Conservation (phyloP, 2,329 filamentous ascomycete species). For the Dothidotthia symphoricarpi region DNA sequence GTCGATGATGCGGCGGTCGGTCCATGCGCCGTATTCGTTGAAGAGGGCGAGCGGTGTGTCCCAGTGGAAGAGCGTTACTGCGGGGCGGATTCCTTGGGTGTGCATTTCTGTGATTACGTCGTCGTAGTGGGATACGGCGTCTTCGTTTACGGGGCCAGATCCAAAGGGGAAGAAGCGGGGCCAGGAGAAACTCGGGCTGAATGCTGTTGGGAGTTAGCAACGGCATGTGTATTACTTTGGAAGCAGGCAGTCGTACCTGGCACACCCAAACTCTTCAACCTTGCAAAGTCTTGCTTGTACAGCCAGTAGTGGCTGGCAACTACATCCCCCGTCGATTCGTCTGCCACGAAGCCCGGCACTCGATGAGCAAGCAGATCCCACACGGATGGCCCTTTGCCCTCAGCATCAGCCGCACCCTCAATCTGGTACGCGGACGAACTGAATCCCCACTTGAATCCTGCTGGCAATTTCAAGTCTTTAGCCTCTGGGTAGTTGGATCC, state of each 20-base stretch:
- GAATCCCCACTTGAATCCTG: conserved; percentile 46
- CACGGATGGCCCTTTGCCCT: conserved; percentile 46
- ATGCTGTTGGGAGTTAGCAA: conserved; percentile 13
- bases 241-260: conserved; percentile 11
- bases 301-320: conserved; percentile 45
- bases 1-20: conserved; percentile 41
- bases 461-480: conserved; percentile 41
- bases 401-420: conserved; percentile 46
- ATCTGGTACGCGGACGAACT: conserved; percentile 45
- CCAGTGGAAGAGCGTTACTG: conserved; percentile 46
- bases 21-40: conserved; percentile 45
- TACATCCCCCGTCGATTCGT: conserved; percentile 45
- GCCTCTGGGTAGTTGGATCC: conserved; percentile 35
- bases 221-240: neutral
- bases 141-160: conserved; percentile 38
- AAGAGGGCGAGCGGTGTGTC: conserved; percentile 46
- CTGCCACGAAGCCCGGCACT: conserved; percentile 42
- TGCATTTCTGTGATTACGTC: conserved; percentile 41
- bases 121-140: conserved; percentile 42
- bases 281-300: conserved; percentile 46
- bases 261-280: conserved; percentile 37
- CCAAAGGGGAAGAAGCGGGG: conserved; percentile 43
- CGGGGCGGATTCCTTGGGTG: conserved; percentile 36
- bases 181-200: conserved; percentile 42
- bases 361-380: conserved; percentile 47